A percentile compares a stretch with the other conserved stretches of the same genome.
Evolutionary conservation across 2,329 filamentous ascomycete genomes (phyloP).

Genomic region (Ophiostoma ulmi): DNA sequence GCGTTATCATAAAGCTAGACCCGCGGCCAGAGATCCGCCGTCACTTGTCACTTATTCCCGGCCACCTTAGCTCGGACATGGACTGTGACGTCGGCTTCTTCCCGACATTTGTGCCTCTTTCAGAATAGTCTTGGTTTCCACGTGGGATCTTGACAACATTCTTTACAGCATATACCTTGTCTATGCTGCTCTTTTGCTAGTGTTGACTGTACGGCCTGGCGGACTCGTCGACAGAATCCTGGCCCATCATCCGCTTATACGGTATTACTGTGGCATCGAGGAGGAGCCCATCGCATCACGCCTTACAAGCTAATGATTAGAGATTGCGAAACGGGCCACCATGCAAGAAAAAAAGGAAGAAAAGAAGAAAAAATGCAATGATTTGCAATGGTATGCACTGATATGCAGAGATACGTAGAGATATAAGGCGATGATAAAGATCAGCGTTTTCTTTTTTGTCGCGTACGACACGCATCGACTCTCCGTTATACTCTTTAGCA

Average conservation of each 20-base stretch:
- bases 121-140: not conserved
- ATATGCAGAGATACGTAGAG: not conserved
- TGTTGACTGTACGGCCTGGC: not conserved
- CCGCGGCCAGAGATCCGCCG: conserved; percentile 1
- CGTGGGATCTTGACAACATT: not conserved
- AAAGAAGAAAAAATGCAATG: not conserved
- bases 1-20: not conserved
- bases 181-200: not conserved
- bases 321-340: not conserved
- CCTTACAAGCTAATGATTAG: conserved; percentile 1
- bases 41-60: conserved; percentile 5
- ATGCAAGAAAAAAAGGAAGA: not conserved
- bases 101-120: conserved; percentile 1
- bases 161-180: not conserved
- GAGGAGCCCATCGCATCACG: not conserved
- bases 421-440: not conserved
- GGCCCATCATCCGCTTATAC: not conserved
- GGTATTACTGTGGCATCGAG: conserved; percentile 1
- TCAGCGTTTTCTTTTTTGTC: not conserved
- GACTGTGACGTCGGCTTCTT: not conserved
- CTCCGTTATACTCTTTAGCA: not conserved
- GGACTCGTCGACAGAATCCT: not conserved
- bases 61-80: not conserved
- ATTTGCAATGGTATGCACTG: not conserved
- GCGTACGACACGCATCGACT: not conserved